Base-by-base conservation (phyloP, 148 eudicot species). In the Linanthus parryae region DNA sequence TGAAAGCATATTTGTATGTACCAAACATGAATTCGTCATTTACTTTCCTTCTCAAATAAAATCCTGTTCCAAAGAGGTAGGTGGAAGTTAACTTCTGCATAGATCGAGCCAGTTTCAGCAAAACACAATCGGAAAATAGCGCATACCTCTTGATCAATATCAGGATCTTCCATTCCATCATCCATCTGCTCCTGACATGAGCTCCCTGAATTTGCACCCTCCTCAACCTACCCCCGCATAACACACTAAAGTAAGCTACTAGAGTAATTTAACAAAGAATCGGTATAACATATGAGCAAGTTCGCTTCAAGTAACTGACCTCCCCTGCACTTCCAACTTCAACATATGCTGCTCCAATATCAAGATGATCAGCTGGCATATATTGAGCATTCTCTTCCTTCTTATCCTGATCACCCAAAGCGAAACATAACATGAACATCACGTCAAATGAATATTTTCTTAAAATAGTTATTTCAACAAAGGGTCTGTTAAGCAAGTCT, bases 211-310 rank as follows among this genome's bases (percentile, higher is more conserved):
- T 63, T 40, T 26, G 64, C 76, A 52, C 15, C 25, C 47, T 60
- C 77, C 42, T 62, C 73, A 54, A 52, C 57, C 81, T 72, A 46
- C 44, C 56, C 63, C 14, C 48, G 18, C 22, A 48, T 25, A 38
- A 45, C 5, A 21, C 43, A n/a, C 3, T 28, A 21, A 14, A 18
- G 4, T 23, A 46, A 17, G 26, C 7, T 24, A 23, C n/a, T 2
- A 46, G 8, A 44, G n/a, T 8, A 39, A 6, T 19, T 2, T 39
- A 39, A 39, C 7, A 19, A 39, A 39, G 44, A 14, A 16, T 16
- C 14, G 17, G 44, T 39, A 19, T 14, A 39, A 16, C 17, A 39
- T 39, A 5, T 5, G 44, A 2, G 5, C 24, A 23, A 8, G 21
- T 7, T 20, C 23, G 59, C 59, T 21, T 44, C 48, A 21, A 38